Base-by-base conservation (phyloP, 305 asterid genomes). In the Fraxinus baroniana region DNA sequence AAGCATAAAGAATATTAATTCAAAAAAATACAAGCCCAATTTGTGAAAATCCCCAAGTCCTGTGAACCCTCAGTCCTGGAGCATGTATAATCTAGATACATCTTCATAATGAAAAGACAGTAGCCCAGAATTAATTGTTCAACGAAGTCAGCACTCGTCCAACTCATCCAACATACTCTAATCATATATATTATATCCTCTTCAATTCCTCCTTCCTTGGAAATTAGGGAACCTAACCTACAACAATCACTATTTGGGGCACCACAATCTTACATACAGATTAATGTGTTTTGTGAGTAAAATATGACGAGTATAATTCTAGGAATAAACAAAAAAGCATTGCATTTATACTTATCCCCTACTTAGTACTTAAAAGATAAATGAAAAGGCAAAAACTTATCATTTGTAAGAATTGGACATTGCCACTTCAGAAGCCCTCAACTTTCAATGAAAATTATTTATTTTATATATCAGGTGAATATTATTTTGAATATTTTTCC, bases 1-100 rank as follows among this genome's bases (percentile, higher is more conserved):
- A 83, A 79, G 74, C 44, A 24, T 81, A 55, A 82, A 89, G 83
- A 83, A 85, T 84, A 79, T 74, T 75, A 49, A 79, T 78, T 71
- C 78, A 32, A 78, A 73, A 71, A 81, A 68, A 76, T 79, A 76
- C 72, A 68, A 85, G 84, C 73, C 49, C 80, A 78, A 79, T 80
- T 79, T 78, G 75, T 83, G 57, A 46, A 32, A 74, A 37, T 79
- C 13, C 8, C 62, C 30, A 66, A 60, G n/a, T 66, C 73, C 35
- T 24, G 73, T 26, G 26, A 66, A 66, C 36, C 35, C 32, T 66
- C 17, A 66, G n/a, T 66, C 17, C 3, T 49, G 77, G 44, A 80
- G 80, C 68, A 79, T 62, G 55, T 55, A 22, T 62, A 70, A 28
- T 26, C 24, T 70, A 62, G 79, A 74, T 68, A 37, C 60, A 46